Percentiles rank a stretch among this genome's conserved stretches.
phyloP scores from a whole-genome alignment of 2,329 filamentous ascomycete genomes.

The Penicillium sp. region DNA sequence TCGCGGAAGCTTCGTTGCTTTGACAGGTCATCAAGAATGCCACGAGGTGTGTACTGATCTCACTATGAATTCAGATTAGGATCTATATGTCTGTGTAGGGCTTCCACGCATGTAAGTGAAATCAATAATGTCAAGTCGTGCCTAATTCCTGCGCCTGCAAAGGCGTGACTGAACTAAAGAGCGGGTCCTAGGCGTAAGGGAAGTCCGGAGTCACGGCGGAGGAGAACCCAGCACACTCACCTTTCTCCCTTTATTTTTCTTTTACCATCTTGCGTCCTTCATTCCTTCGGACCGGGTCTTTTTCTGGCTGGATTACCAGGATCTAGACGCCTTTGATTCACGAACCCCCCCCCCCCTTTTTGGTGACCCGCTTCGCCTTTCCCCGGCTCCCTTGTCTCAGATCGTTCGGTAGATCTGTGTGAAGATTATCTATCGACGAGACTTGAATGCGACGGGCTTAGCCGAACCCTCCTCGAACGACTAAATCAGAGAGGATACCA shows the following conservation, averaged over 20 bases:
- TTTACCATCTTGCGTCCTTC: constrained; percentile 28
- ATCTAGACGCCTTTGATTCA: neutral
- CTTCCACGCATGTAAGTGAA: neutral
- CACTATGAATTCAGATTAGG: neutral
- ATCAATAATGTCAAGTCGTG: neutral
- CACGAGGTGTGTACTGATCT: neutral
- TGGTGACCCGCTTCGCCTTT: neutral
- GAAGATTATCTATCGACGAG: neutral
- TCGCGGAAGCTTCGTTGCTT: neutral
- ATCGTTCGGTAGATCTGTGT: constrained; percentile 9
- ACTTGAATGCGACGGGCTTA: neutral
- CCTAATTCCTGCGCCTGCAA: neutral
- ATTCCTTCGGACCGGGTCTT: constrained; percentile 26
- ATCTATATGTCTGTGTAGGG: neutral
- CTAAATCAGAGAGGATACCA: neutral
- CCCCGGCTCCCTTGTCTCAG: constrained; percentile 15
- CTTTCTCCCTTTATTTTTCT: constrained; percentile 23
- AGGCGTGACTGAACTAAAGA: neutral
- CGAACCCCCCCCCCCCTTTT: neutral
- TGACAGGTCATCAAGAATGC: neutral
- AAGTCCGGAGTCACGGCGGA: constrained; percentile 16
- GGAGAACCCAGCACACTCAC: constrained; percentile 7
- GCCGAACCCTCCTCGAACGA: neutral
- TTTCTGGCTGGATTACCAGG: constrained; percentile 2
- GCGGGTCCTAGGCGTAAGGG: constrained; percentile 18